Evolutionary conservation across 495 filamentous ascomycete species (phyloP), one percentile per base, ranked within the genome.

Genomic region (Recurvomyces mirabilis): DNA sequence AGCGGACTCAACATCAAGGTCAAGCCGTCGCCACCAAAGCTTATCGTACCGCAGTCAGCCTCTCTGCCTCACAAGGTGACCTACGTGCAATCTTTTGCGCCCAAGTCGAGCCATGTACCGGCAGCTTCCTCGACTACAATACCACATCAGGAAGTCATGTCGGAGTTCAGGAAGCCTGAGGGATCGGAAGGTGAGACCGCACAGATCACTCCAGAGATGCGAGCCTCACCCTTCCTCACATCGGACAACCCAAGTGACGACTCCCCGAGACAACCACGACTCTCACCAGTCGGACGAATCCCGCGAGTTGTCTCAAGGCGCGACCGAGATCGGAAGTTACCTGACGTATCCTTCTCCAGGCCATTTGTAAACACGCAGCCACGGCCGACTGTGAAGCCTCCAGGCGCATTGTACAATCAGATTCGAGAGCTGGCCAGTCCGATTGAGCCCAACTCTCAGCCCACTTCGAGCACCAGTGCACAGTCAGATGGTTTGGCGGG

Each of bases 271-370:
- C 54, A 49, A 22, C 41, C 54, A 11, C 35, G 77, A 34, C 65
- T 94, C 21, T 75, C 79, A 28, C 88, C 87, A 54, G 78, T 96
- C 42, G 89, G 88, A 11, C 81, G 89, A 9, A 96, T 96, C 47
- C 89, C 89, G 17, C 79, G 79, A 52, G 86, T 95, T 10, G 75
- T 89, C 26, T 88, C 80, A 30, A 71, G 68, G 31, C 68, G 74
- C 26, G 81, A 80, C 43, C 74, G 79, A 34, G 74, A 79, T 26
- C 77, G 82, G 49, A 73, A 71, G 41, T 78, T 78, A 4, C 77
- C 84, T 2, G 71, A 81, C 12, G 80, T 81, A 59, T 93, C 87
- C 13, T 94, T 93, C 58, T 94, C 87, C 1, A 68, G 87, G 30
- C 87, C 87, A 1, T 87, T 87, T 54, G 73, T 69, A 43, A 60